Evolutionary conservation across 352 stramenopile genomes (phyloP).

Genomic region (Globisporangium megalacanthum): DNA sequence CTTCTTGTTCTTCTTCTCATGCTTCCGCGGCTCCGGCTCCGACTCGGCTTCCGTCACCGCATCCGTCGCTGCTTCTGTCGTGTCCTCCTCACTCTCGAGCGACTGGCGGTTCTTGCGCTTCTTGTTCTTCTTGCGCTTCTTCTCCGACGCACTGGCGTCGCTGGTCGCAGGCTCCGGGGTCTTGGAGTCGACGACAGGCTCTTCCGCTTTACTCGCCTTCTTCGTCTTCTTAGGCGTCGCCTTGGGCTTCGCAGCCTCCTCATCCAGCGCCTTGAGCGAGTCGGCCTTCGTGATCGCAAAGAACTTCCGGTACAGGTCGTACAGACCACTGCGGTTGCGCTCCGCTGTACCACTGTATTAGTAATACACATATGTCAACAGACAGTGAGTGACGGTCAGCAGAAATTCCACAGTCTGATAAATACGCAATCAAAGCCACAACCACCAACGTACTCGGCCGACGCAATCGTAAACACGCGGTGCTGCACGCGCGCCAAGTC

Average conservation of each 20-base stretch:
- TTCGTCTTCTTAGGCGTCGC: conserved; percentile 21
- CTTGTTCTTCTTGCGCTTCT: conserved; percentile 40
- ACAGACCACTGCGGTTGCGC: conserved; percentile 71
- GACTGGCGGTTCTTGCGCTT: conserved; percentile 29
- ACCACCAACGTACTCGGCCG: conserved; percentile 43
- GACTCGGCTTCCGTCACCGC: neutral
- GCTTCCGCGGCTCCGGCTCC: conserved; percentile 15
- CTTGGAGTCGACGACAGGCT: neutral
- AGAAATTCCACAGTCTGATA: neutral
- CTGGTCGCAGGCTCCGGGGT: conserved; percentile 2
- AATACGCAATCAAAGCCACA: neutral
- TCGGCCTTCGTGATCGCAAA: conserved; percentile 66
- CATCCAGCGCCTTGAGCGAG: conserved; percentile 54
- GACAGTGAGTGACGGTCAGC: neutral
- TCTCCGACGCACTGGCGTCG: conserved; percentile 3
- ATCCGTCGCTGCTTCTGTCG: neutral
- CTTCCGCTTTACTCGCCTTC: conserved; percentile 6
- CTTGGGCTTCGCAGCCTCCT: conserved; percentile 25
- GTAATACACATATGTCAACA: neutral
- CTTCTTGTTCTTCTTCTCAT: conserved; percentile 25
- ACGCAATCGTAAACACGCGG: conserved; percentile 72
- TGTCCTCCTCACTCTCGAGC: conserved; percentile 20
- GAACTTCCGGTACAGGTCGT: conserved; percentile 76
- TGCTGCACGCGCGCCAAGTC: conserved; percentile 67
- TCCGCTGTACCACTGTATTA: conserved; percentile 50